Evolutionary conservation across 2,329 filamentous ascomycete genomes (phyloP).

Genomic region (Arthrinium puccinioides): DNA sequence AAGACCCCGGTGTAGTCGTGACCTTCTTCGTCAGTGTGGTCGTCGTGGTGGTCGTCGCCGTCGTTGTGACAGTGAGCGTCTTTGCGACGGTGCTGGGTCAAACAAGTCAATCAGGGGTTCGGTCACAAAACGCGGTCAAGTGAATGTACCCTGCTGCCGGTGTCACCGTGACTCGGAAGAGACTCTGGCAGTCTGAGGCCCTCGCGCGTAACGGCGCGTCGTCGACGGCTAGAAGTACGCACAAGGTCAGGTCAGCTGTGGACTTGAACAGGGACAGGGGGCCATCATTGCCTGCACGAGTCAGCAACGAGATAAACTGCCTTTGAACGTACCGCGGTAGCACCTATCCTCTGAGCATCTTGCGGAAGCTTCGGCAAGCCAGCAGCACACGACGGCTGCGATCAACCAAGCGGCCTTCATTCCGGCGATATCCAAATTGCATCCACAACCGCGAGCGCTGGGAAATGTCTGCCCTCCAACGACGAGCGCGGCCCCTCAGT

Average conservation of each 20-base stretch:
- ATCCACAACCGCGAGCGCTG: too few relatives aligned
- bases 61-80: slow-evolving; percentile 1
- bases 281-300: too few relatives aligned
- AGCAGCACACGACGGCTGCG: neutral
- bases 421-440: neutral
- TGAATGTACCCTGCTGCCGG: slow-evolving; percentile 4
- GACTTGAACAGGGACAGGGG: too few relatives aligned
- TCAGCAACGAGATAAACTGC: too few relatives aligned
- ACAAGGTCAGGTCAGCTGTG: too few relatives aligned
- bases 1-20: slow-evolving; percentile 6
- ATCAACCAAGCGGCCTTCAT: slow-evolving; percentile 2
- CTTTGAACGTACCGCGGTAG: slow-evolving; percentile 1
- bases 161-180: slow-evolving; percentile 4
- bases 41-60: slow-evolving; percentile 7
- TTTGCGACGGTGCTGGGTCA: slow-evolving; percentile 2
- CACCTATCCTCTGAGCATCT: slow-evolving; percentile 3
- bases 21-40: slow-evolving; percentile 6
- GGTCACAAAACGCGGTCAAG: too few relatives aligned
- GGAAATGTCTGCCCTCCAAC: too few relatives aligned
- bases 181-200: slow-evolving; percentile 4
- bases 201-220: slow-evolving; percentile 1
- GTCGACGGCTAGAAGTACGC: too few relatives aligned
- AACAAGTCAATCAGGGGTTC: neutral
- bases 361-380: neutral
- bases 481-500: slow-evolving; percentile 1